Evolutionary conservation across 192 early-diverging fungal species (phyloP).

Genomic region (Linnemannia elongata): DNA sequence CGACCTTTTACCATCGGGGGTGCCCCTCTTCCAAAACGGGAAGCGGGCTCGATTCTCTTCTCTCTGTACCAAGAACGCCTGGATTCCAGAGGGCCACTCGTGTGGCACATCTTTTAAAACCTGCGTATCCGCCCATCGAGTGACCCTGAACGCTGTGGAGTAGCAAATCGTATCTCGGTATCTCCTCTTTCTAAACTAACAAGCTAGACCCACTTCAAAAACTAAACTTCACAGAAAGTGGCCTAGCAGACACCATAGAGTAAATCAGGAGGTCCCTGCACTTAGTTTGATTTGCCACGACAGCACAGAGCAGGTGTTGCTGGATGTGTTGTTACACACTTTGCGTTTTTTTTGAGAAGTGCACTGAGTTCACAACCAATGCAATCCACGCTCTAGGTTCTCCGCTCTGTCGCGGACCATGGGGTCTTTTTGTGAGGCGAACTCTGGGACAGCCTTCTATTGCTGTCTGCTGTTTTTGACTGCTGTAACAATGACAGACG

Average conservation of each 20-base stretch:
- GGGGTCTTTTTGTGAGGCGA: background rate
- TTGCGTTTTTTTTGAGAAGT: conserved; percentile 1
- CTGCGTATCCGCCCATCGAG: background rate
- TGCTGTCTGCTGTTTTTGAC: background rate
- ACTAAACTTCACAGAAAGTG: background rate
- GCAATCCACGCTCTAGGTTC: background rate
- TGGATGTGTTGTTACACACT: background rate
- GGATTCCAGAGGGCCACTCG: no score
- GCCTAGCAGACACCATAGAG: background rate
- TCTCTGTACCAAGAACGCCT: no score
- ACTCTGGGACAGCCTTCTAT: background rate
- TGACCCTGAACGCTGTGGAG: background rate
- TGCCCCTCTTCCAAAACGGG: no score
- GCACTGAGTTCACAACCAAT: background rate
- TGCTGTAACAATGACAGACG: background rate
- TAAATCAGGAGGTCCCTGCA: background rate
- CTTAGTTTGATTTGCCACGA: conserved; percentile 7
- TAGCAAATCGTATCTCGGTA: background rate
- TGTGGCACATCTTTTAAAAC: background rate
- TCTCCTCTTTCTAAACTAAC: background rate
- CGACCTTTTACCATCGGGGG: no score
- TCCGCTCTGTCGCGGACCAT: conserved; percentile 9
- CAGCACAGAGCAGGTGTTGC: conserved; percentile 10
- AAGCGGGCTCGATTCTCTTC: no score
- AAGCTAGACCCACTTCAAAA: background rate